phyloP scores from a whole-genome alignment of 495 filamentous ascomycete genomes.

The Aspergillus baeticus region DNA sequence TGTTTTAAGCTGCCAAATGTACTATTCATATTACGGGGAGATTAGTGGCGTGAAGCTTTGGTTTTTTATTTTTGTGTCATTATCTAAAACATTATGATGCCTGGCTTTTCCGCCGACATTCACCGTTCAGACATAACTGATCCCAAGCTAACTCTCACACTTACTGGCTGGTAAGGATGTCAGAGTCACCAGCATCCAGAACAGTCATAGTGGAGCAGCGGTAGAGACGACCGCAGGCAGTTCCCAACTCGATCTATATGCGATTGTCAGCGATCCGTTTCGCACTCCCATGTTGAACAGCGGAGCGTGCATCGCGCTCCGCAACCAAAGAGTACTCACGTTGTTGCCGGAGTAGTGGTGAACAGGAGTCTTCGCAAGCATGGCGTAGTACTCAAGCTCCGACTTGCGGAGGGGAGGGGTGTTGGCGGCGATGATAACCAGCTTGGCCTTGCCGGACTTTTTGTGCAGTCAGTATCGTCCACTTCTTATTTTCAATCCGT shows the following conservation, averaged over 20 bases:
- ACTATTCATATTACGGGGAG: background rate
- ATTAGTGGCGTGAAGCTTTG: background rate
- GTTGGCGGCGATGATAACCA: slow-evolving; percentile 85
- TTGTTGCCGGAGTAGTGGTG: slow-evolving; percentile 98
- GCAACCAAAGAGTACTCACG: slow-evolving; percentile 58
- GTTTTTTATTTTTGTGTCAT: slow-evolving; percentile 22
- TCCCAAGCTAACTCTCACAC: slow-evolving; percentile 12
- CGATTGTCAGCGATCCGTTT: slow-evolving; percentile 14
- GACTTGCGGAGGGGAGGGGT: slow-evolving; percentile 93
- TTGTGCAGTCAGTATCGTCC: slow-evolving; percentile 1
- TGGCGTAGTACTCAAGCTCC: slow-evolving; percentile 90
- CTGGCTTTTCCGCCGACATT: slow-evolving; percentile 8
- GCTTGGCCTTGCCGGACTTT: slow-evolving; percentile 54
- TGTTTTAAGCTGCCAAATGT: background rate
- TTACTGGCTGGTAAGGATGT: slow-evolving; percentile 73
- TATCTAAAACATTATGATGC: slow-evolving; percentile 22
- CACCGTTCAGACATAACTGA: slow-evolving; percentile 26
- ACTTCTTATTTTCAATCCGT: background rate
- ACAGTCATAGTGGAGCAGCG: slow-evolving; percentile 90
- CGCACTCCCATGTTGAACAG: background rate
- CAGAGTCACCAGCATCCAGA: slow-evolving; percentile 95
- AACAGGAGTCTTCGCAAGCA: slow-evolving; percentile 89
- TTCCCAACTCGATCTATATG: slow-evolving; percentile 90
- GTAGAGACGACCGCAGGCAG: slow-evolving; percentile 84
- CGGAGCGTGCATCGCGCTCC: background rate